Percentiles rank a stretch among this genome's conserved stretches.
phyloP scores from a whole-genome alignment of 2,329 filamentous ascomycete genomes.

The Teratosphaeria pseudoeucalypti region DNA sequence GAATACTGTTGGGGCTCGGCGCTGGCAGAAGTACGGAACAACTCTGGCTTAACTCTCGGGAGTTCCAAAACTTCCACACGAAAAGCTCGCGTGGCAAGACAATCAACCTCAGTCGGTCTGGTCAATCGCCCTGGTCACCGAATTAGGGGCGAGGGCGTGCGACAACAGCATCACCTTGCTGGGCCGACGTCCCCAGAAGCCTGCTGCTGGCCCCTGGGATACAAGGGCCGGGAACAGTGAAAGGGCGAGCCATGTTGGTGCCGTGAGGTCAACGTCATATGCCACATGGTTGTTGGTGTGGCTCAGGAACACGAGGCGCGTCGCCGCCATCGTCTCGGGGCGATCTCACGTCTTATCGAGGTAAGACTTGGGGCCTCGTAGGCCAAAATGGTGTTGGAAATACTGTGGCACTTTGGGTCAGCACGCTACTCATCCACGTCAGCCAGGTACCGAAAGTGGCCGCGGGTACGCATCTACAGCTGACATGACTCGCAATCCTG shows the following conservation, averaged over 20 bases:
- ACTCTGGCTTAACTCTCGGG: neutral
- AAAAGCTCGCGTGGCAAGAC: neutral
- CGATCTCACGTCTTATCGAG: neutral
- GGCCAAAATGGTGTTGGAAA: neutral
- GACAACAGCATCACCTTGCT: neutral
- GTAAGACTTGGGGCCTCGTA: neutral
- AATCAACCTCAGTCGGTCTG: neutral
- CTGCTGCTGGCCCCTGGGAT: no score
- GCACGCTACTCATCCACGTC: neutral
- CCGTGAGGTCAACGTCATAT: neutral
- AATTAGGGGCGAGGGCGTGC: neutral
- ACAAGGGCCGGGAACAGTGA: neutral
- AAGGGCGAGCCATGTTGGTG: neutral
- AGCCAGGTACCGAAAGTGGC: neutral
- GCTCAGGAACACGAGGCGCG: neutral
- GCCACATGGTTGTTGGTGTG: neutral
- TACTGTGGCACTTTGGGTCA: neutral
- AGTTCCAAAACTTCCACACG: neutral
- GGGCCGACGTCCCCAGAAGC: neutral
- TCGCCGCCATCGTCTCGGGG: neutral
- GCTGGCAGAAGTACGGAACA: neutral
- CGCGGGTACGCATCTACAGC: neutral
- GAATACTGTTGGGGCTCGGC: neutral
- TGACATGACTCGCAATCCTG: neutral
- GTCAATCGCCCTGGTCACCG: neutral